These are phyloP conservation scores for Amphibolis antarctica DNA, from an alignment of 106 monocot species.

Conservation along the genomic window DNA sequence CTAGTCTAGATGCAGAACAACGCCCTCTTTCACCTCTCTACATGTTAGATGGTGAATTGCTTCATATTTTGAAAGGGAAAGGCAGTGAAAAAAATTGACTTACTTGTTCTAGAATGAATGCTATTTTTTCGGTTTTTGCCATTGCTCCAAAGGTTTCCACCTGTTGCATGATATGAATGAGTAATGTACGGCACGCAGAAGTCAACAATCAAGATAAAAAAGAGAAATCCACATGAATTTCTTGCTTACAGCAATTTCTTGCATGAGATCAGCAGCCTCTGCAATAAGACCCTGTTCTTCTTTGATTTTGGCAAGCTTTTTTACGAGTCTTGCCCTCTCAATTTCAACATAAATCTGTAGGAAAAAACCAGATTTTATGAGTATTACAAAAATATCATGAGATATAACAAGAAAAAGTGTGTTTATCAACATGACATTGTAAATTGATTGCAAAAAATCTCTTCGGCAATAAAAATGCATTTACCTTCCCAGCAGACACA, in stretches of 20 bases:
- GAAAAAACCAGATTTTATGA: background rate
- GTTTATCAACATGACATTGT: too few relatives aligned
- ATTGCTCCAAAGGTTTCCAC: slow-evolving; percentile 99
- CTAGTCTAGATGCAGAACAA: too few relatives aligned
- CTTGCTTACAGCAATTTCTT: slow-evolving; percentile 88
- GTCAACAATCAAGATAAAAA: background rate
- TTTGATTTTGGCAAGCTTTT: slow-evolving; percentile 97
- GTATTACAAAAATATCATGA: background rate
- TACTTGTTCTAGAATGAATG: slow-evolving; percentile 99
- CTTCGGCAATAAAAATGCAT: background rate
- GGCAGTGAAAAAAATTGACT: background rate
- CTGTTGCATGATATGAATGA: slow-evolving; percentile 21
- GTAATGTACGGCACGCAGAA: background rate
- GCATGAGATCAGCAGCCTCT: slow-evolving; percentile 99
- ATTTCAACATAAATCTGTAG: slow-evolving; percentile 96
- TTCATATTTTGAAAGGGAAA: background rate
- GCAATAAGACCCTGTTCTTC: slow-evolving; percentile 90
- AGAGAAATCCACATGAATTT: background rate
- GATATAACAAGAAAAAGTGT: background rate
- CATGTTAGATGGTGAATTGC: too few relatives aligned
- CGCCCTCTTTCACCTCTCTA: too few relatives aligned
- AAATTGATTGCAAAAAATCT: background rate
- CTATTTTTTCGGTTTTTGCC: slow-evolving; percentile 99
- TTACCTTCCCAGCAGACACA: slow-evolving; percentile 94
- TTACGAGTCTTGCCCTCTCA: slow-evolving; percentile 85